phyloP scores from a whole-genome alignment of 2,329 filamentous ascomycete species.

The Fusarium sp. region DNA sequence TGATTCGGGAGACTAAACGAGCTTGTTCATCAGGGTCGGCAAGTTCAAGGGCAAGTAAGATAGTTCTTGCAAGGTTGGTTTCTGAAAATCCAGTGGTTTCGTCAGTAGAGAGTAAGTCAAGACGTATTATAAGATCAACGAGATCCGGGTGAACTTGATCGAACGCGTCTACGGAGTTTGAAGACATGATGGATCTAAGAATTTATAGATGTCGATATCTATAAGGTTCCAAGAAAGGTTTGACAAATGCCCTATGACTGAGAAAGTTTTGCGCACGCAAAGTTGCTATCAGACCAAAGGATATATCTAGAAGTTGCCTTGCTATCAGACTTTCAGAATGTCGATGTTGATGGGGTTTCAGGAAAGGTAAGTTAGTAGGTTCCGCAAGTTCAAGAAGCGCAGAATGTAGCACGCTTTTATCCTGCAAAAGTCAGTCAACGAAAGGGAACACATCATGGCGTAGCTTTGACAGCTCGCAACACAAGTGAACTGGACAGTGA shows the following conservation, averaged over 20 bases:
- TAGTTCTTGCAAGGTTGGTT: slow-evolving; percentile 26
- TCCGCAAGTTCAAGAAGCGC: background rate
- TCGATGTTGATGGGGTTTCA: background rate
- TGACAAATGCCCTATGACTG: background rate
- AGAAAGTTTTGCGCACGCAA: background rate
- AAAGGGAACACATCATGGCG: background rate
- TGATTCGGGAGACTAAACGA: slow-evolving; percentile 37
- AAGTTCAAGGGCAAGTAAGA: slow-evolving; percentile 40
- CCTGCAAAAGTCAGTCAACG: background rate
- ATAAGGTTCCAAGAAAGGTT: too few relatives aligned
- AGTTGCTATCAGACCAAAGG: background rate
- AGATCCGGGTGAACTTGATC: slow-evolving; percentile 43
- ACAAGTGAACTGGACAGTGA: slow-evolving; percentile 7
- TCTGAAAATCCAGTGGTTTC: slow-evolving; percentile 15
- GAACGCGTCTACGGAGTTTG: slow-evolving; percentile 2
- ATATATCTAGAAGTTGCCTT: background rate
- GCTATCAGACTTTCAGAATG: background rate
- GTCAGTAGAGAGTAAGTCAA: slow-evolving; percentile 11
- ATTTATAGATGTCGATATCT: background rate
- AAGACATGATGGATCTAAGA: background rate
- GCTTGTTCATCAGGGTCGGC: slow-evolving; percentile 34
- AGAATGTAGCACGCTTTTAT: slow-evolving; percentile 6
- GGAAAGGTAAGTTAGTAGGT: background rate
- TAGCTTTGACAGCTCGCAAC: background rate
- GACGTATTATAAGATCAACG: slow-evolving; percentile 28